Percentiles rank a stretch among this genome's conserved stretches.
Evolutionary conservation across 495 filamentous ascomycete species (phyloP).

Genomic region (Talaromyces ruber): DNA sequence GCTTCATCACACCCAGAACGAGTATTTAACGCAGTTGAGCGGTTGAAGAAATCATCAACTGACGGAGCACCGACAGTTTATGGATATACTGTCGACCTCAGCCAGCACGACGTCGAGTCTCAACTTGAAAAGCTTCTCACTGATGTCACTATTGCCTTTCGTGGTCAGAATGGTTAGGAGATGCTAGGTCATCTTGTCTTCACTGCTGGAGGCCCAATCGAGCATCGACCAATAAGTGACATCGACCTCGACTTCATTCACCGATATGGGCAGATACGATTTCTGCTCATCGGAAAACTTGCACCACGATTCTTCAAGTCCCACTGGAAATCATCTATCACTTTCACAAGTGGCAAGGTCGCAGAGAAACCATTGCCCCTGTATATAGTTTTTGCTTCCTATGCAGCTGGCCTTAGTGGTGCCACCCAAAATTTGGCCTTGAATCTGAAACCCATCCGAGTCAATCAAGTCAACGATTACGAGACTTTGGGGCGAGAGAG

Average conservation of each 20-base stretch:
- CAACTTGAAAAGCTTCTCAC: constrained; percentile 30
- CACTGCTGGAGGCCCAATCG: constrained; percentile 44
- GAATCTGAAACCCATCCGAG: constrained; percentile 51
- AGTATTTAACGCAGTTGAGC: constrained; percentile 26
- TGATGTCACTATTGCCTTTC: constrained; percentile 3
- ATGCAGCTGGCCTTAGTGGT: constrained; percentile 36
- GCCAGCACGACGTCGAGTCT: constrained; percentile 28
- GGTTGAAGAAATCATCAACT: constrained; percentile 16
- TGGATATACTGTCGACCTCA: constrained; percentile 43
- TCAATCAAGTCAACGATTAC: constrained; percentile 54
- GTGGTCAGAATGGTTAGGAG: neutral
- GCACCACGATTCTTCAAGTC: constrained; percentile 27
- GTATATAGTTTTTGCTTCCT: constrained; percentile 37
- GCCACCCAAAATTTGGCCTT: constrained; percentile 46
- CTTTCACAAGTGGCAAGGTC: constrained; percentile 39
- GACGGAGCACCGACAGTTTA: constrained; percentile 6
- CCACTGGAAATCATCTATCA: constrained; percentile 29
- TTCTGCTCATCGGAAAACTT: constrained; percentile 41
- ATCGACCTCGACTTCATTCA: constrained; percentile 27
- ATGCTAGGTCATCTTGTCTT: constrained; percentile 51
- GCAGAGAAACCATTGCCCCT: constrained; percentile 37
- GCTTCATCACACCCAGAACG: constrained; percentile 33
- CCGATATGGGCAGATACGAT: constrained; percentile 43
- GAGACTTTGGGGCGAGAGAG: constrained; percentile 25
- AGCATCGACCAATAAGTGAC: constrained; percentile 34